Evolutionary conservation across 202 grass and related monocot species (phyloP).

Genomic region (Hordeum pubiflorum): DNA sequence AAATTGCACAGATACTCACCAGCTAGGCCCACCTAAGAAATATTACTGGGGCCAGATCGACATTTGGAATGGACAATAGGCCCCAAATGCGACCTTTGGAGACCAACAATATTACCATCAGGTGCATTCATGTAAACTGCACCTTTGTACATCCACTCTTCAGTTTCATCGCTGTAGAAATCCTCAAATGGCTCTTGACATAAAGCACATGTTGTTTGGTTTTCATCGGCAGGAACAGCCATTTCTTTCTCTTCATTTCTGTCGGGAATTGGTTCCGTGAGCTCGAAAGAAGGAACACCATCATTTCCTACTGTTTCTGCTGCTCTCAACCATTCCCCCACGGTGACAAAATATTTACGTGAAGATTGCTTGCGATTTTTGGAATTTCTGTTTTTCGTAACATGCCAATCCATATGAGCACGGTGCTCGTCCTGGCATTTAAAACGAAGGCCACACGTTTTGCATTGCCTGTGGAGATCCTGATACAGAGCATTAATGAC

Average conservation of each 20-base stretch:
- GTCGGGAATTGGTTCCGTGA: conserved; percentile 43
- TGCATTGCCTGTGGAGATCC: conserved; percentile 83
- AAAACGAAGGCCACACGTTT: conserved; percentile 91
- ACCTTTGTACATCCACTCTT: conserved; percentile 99
- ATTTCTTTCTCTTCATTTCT: conserved; percentile 75
- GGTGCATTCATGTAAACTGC: conserved; percentile 83
- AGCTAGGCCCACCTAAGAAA: conserved; percentile 39
- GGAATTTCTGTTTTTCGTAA: conserved; percentile 93
- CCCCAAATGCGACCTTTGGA: conserved; percentile 55
- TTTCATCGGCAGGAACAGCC: conserved; percentile 86
- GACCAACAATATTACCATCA: conserved; percentile 54
- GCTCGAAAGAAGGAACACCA: conserved; percentile 68
- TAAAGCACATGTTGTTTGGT: conserved; percentile 84
- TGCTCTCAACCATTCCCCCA: conserved; percentile 78
- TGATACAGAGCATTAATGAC: conserved; percentile 76
- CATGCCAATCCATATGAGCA: conserved; percentile 99
- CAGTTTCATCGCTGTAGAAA: conserved; percentile 93
- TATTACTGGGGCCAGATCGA: conserved; percentile 53
- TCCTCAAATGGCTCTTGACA: conserved; percentile 91
- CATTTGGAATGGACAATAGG: conserved; percentile 99
- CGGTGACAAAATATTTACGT: conserved; percentile 89
- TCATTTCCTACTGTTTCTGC: conserved; percentile 85
- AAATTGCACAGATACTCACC: conserved; percentile 50
- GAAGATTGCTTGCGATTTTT: conserved; percentile 85
- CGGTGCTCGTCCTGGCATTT: conserved; percentile 90